Conservation (phyloP, 2,329 filamentous ascomycete species). For the Aspergillus glaucus region DNA sequence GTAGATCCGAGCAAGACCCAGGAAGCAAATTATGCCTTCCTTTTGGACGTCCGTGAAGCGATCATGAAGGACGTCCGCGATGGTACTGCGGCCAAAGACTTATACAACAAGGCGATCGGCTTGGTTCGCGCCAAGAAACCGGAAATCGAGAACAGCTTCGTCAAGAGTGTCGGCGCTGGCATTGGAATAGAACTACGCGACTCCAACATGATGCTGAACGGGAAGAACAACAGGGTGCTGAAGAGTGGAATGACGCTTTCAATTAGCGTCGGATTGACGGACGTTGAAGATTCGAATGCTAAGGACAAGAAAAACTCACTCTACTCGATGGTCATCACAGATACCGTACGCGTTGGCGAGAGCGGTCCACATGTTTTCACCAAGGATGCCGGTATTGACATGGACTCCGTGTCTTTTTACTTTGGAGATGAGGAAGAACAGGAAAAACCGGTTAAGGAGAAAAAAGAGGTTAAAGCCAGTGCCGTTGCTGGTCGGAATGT, state of each 20-base stretch:
- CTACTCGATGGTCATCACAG: slow-evolving; percentile 84
- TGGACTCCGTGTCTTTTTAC: slow-evolving; percentile 95
- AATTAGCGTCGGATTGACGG: slow-evolving; percentile 81
- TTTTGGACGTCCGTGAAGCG: slow-evolving; percentile 77
- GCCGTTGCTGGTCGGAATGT: slow-evolving; percentile 93
- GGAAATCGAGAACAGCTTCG: slow-evolving; percentile 88
- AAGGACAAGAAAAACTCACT: slow-evolving; percentile 84
- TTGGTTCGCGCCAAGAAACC: slow-evolving; percentile 86
- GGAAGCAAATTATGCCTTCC: slow-evolving; percentile 86
- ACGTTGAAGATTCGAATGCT: slow-evolving; percentile 77
- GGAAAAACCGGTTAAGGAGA: slow-evolving; percentile 73
- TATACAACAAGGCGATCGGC: slow-evolving; percentile 79
- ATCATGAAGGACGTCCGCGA: slow-evolving; percentile 87
- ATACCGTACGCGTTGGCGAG: slow-evolving; percentile 82
- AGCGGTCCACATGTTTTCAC: slow-evolving; percentile 73
- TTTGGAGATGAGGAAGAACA: slow-evolving; percentile 92
- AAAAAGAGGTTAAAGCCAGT: slow-evolving; percentile 72
- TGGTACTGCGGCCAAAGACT: slow-evolving; percentile 76
- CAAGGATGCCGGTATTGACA: slow-evolving; percentile 80
- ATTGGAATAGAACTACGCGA: slow-evolving; percentile 92
- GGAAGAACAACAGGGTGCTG: slow-evolving; percentile 73
- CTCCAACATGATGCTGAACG: slow-evolving; percentile 72
- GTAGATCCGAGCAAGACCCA: slow-evolving; percentile 96
- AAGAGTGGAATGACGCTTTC: slow-evolving; percentile 97
- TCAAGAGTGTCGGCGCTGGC: slow-evolving; percentile 85